These are phyloP conservation scores for Scorias spongiosa DNA, from an alignment of 2,329 filamentous ascomycete species.

Conservation along the genomic window DNA sequence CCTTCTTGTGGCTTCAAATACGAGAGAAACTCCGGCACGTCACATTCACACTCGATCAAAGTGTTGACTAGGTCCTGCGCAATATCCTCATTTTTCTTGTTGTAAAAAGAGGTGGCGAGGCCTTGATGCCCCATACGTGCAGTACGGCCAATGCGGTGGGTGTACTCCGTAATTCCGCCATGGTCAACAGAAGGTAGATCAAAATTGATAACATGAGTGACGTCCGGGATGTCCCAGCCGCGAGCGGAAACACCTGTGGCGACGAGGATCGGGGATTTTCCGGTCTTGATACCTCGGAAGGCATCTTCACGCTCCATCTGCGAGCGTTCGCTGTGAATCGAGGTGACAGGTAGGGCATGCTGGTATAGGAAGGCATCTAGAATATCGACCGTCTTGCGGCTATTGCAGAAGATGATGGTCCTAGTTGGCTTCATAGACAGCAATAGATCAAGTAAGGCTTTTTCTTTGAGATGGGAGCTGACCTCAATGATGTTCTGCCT, in stretches of 20 bases:
- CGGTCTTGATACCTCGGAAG: constrained; percentile 65
- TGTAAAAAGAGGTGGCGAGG: constrained; percentile 79
- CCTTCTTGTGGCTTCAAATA: constrained; percentile 44
- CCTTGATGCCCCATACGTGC: constrained; percentile 83
- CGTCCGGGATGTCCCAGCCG: constrained; percentile 74
- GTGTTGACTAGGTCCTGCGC: constrained; percentile 63
- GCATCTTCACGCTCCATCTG: constrained; percentile 87
- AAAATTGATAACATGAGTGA: constrained; percentile 87
- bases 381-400: constrained; percentile 60
- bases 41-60: constrained; percentile 63
- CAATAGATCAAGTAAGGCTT: constrained; percentile 58
- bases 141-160: constrained; percentile 89
- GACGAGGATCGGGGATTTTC: constrained; percentile 62
- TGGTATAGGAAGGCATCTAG: constrained; percentile 84
- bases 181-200: constrained; percentile 61
- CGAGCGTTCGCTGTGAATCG: constrained; percentile 75
- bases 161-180: constrained; percentile 87
- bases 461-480: constrained; percentile 50
- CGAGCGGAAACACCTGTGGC: constrained; percentile 77
- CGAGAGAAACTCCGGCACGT: constrained; percentile 68
- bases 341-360: constrained; percentile 61
- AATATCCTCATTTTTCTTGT: constrained; percentile 57
- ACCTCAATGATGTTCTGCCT: constrained; percentile 57
- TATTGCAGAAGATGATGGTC: constrained; percentile 84
- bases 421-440: constrained; percentile 54